These are phyloP conservation scores for Bruguiera parviflora DNA, from an alignment of 345 rosid genomes.

Conservation along the genomic window DNA sequence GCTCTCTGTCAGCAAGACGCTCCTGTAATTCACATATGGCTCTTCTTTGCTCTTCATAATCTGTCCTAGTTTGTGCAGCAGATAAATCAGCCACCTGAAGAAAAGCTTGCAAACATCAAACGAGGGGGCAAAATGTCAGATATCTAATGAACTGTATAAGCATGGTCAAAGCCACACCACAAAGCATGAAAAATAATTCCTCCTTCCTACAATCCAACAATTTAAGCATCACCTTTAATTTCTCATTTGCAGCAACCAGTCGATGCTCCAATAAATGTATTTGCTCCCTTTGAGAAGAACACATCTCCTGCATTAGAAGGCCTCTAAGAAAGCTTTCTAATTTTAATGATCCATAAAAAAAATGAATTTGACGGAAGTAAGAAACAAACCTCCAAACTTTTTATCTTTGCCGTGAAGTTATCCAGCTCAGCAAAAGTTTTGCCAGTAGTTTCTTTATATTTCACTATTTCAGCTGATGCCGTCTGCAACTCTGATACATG, in stretches of 20 bases:
- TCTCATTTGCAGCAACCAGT: conserved; percentile 67
- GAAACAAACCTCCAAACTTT: conserved; percentile 70
- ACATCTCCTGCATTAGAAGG: conserved; percentile 55
- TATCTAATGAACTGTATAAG: background rate
- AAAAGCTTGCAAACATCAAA: background rate
- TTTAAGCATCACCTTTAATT: conserved; percentile 53
- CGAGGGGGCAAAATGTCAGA: background rate
- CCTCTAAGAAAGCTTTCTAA: conserved; percentile 4
- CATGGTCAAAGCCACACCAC: too few species aligned
- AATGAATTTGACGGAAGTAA: background rate
- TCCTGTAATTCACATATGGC: conserved; percentile 41
- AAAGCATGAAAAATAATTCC: too few species aligned
- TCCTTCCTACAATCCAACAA: background rate
- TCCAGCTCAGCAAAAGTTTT: conserved; percentile 68
- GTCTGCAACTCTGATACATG: conserved; percentile 54
- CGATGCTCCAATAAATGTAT: conserved; percentile 56
- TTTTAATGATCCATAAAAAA: background rate
- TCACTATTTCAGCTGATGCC: conserved; percentile 51
- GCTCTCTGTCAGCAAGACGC: conserved; percentile 59
- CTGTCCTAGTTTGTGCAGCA: conserved; percentile 41
- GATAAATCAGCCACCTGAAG: conserved; percentile 59
- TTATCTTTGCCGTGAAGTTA: conserved; percentile 48
- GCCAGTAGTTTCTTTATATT: conserved; percentile 65
- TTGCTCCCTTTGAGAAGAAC: conserved; percentile 73
- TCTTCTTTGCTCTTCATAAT: conserved; percentile 53